These are phyloP conservation scores for Penicillium psychrofluorescens DNA, from an alignment of 495 filamentous ascomycete species.

Conservation along the genomic window DNA sequence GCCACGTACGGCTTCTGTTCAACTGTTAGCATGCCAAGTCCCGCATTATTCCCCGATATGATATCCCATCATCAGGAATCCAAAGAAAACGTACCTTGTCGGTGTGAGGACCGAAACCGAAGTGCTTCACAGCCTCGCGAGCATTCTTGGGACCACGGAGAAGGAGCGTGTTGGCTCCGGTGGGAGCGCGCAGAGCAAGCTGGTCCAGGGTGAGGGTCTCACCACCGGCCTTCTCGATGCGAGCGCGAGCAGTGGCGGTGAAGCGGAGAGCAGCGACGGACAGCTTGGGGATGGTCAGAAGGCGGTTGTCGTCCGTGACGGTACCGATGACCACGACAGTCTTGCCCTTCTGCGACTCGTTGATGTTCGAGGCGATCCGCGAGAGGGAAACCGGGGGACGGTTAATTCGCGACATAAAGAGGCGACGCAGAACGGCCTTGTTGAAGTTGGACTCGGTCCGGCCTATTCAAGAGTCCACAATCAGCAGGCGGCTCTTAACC, in stretches of 20 bases:
- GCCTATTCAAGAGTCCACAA: conserved; percentile 42
- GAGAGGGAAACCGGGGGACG: conserved; percentile 90
- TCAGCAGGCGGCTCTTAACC: conserved; percentile 4
- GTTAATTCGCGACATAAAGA: conserved; percentile 97
- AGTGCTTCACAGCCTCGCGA: conserved; percentile 97
- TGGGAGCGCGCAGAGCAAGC: conserved; percentile 86
- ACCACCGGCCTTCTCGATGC: conserved; percentile 87
- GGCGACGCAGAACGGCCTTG: conserved; percentile 89
- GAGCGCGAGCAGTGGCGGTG: conserved; percentile 88
- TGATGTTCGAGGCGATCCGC: conserved; percentile 64
- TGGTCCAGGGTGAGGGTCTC: conserved; percentile 93
- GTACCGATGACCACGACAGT: conserved; percentile 89
- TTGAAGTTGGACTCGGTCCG: conserved; percentile 96
- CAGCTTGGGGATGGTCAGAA: conserved; percentile 82
- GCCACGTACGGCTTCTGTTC: conserved; percentile 84
- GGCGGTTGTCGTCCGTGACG: conserved; percentile 94
- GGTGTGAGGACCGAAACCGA: conserved; percentile 93
- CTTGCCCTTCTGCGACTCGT: conserved; percentile 69
- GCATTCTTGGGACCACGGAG: conserved; percentile 95
- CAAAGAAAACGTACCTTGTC: conserved; percentile 65
- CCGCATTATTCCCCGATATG: too few relatives aligned
- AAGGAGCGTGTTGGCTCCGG: conserved; percentile 88
- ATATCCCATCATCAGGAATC: not conserved
- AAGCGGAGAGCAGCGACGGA: conserved; percentile 88
- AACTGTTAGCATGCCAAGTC: not conserved